Base-by-base conservation (phyloP, 371 early-diverging fungal species). In the Batkoa obscura region DNA sequence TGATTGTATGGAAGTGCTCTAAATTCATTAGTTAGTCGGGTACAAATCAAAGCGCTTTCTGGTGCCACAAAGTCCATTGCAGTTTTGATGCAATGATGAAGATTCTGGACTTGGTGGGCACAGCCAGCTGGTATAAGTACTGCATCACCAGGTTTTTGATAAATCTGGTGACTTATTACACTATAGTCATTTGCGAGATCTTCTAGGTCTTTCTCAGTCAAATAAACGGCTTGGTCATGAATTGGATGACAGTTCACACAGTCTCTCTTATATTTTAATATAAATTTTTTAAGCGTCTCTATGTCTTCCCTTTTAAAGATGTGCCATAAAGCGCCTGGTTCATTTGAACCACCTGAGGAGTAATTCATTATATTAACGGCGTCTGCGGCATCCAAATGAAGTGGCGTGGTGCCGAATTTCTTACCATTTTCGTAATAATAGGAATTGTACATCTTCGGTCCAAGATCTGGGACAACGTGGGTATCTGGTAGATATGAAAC, bases 81-180 rank as follows among this genome's bases (percentile, higher is more conserved):
- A 31, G 78, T 66, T 57, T 81, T 79, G 59, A 85, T 70, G 5
- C 79, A 74, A 34, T 66, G 69, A 12, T 67, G 64, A 37, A 78
- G 68, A 60, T 80, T 85, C 48, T 71, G 66, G 1, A 83, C 88
- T 64, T 87, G 88, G 53, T 83, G 80, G 0, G 81, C 75, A 39
- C 78, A 77, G 2, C 88, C 88, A 0, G 84, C 84, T 0, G 85
- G 88, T 0, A 87, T 72, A 68, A 78, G 79, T 5, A 88, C 76
- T 0, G 81, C 77, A 58, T 85, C 84, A 9, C 83, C 83, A 0
- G 71, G 64, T 37, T 71, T 71, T 59, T 83, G 81, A 50, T 70
- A 64, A 0, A 88, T 60, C 5, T 74, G 68, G 66, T 70, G 79
- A 3, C 70, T 66, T 1, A 38, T 50, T 0, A 76, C 68, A 0